phyloP scores from a whole-genome alignment of 2,329 filamentous ascomycete species.

The Aureobasidium sp. region DNA sequence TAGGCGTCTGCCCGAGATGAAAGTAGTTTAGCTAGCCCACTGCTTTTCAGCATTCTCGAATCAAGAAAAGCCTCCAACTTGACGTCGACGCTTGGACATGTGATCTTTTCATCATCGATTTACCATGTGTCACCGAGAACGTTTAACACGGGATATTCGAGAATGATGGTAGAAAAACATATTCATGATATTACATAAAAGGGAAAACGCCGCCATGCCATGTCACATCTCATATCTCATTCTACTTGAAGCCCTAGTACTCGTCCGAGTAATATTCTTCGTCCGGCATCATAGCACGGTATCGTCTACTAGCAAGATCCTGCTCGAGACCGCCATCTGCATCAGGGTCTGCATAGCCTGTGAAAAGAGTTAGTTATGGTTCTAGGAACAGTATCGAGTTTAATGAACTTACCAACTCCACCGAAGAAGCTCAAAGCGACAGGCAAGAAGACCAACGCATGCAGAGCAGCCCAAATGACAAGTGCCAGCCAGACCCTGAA shows the following conservation, averaged over 20 bases:
- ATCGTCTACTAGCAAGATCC: constrained; percentile 72
- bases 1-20: too few species aligned
- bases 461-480: constrained; percentile 79
- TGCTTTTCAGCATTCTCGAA: too few species aligned
- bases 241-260: constrained; percentile 20
- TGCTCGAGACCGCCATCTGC: constrained; percentile 83
- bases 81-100: too few species aligned
- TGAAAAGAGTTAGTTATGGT: background rate
- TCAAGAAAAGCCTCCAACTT: too few species aligned
- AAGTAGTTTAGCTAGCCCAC: too few species aligned
- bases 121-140: too few species aligned
- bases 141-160: background rate
- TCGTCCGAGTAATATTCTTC: constrained; percentile 73
- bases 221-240: background rate
- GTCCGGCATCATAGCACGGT: constrained; percentile 69
- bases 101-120: too few species aligned
- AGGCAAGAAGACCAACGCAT: constrained; percentile 85
- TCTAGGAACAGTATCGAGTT: background rate
- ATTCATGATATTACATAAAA: background rate
- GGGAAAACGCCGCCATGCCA: background rate
- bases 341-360: constrained; percentile 78
- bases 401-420: constrained; percentile 55
- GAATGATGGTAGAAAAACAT: background rate
- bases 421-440: constrained; percentile 81
- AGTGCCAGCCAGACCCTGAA: constrained; percentile 94